A percentile compares a stretch with the other conserved stretches of the same genome.
Conservation (phyloP, 2,329 filamentous ascomycete species). For the Colletotrichum agaves region DNA sequence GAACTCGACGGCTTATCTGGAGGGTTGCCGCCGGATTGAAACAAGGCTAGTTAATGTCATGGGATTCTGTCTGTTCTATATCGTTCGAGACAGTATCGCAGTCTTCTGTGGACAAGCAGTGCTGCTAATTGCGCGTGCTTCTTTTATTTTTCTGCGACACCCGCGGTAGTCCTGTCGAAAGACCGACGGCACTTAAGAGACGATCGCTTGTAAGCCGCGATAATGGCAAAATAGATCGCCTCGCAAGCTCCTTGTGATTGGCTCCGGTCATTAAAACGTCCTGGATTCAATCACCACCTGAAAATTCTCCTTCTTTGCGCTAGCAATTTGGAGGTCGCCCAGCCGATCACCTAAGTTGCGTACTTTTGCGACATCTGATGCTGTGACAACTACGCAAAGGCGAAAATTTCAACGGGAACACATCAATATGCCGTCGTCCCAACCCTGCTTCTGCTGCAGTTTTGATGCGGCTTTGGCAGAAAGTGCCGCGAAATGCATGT, state of each 20-base stretch:
- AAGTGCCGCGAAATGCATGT: slow-evolving; percentile 25
- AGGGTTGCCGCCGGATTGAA: slow-evolving; percentile 30
- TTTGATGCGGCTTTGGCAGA: slow-evolving; percentile 24
- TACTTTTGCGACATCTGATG: neutral
- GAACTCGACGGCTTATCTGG: slow-evolving; percentile 29
- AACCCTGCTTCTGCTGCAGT: slow-evolving; percentile 18
- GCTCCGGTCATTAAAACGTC: neutral
- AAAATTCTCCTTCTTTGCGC: neutral
- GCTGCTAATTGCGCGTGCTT: neutral
- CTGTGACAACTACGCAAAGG: neutral
- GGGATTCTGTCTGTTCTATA: slow-evolving; percentile 32
- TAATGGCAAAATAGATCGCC: slow-evolving; percentile 14
- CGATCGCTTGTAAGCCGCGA: slow-evolving; percentile 16
- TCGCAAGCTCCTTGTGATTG: neutral
- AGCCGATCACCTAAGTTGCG: neutral
- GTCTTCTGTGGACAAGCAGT: neutral
- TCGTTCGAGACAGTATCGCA: slow-evolving; percentile 28
- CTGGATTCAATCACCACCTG: neutral
- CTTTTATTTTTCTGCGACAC: slow-evolving; percentile 2
- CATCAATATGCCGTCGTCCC: neutral
- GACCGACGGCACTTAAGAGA: slow-evolving; percentile 16
- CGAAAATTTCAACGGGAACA: neutral
- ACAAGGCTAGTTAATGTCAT: slow-evolving; percentile 35
- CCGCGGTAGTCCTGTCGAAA: slow-evolving; percentile 29
- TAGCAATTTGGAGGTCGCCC: neutral